phyloP scores from a whole-genome alignment of 352 stramenopile species.

The Blastocystis sp. region DNA sequence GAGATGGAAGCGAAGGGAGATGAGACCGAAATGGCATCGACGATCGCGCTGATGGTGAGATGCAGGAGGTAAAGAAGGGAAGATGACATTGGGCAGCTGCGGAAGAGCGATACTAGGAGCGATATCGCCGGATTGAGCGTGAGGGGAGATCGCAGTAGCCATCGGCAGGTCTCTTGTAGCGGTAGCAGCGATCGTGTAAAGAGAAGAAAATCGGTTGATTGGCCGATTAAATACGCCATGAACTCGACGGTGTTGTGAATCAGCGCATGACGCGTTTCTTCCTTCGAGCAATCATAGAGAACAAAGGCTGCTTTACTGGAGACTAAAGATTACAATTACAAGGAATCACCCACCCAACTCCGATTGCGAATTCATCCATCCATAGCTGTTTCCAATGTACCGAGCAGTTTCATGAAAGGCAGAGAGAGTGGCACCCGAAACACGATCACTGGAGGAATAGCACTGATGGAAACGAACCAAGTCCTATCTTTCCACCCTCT shows the following conservation, averaged over 20 bases:
- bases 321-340: not conserved
- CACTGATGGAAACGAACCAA: not conserved
- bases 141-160: not conserved
- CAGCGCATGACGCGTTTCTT: slow-evolving; percentile 9
- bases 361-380: not conserved
- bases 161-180: not conserved
- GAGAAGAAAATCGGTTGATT: not conserved
- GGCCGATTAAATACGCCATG: not conserved
- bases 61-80: not conserved
- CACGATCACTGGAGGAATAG: not conserved
- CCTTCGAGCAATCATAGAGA: slow-evolving; percentile 16
- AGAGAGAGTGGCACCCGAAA: not conserved
- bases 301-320: not conserved
- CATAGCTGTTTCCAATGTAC: slow-evolving; percentile 29
- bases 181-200: slow-evolving; percentile 4
- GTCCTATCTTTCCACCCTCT: not conserved
- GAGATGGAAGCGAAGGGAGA: not conserved
- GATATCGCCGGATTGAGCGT: not conserved
- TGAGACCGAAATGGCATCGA: not conserved
- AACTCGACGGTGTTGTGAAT: not conserved
- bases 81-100: not conserved
- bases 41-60: not conserved
- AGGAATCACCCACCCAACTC: not conserved
- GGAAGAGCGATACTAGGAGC: not conserved
- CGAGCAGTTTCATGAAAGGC: not conserved